Percentiles rank a stretch among this genome's conserved stretches.
These are phyloP conservation scores for Termitomyces sp. DNA, from an alignment of 768 basidiomycete species.

Conservation along the genomic window DNA sequence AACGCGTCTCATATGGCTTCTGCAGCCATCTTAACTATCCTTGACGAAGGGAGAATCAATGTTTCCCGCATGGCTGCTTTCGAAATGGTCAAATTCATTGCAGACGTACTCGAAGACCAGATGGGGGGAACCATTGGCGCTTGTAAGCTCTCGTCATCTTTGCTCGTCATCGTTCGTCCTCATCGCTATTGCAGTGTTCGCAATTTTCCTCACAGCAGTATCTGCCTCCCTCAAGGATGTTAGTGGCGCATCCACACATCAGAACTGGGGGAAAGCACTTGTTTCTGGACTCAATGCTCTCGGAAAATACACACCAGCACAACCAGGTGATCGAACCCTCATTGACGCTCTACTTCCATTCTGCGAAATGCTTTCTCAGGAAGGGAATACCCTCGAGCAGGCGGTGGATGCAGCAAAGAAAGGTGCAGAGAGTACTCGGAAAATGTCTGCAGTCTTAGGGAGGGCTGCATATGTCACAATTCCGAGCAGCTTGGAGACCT, in stretches of 20 bases:
- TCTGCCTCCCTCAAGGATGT: conserved; percentile 18
- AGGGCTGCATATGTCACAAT: conserved; percentile 45
- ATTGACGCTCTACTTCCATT: conserved; percentile 53
- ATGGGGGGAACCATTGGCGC: conserved; percentile 61
- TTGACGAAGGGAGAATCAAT: conserved; percentile 17
- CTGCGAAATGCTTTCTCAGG: conserved; percentile 26
- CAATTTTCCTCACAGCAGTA: conserved; percentile 39
- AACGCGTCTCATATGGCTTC: background rate
- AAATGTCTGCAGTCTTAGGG: conserved; percentile 44
- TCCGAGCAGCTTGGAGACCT: conserved; percentile 20
- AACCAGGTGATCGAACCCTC: conserved; percentile 53
- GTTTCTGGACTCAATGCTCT: conserved; percentile 26
- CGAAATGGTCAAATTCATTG: conserved; percentile 26
- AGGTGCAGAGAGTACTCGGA: conserved; percentile 46
- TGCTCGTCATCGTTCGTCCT: background rate
- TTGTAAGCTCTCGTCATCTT: conserved; percentile 22
- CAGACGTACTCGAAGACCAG: conserved; percentile 41
- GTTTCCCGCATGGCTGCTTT: conserved; percentile 11
- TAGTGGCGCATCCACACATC: background rate
- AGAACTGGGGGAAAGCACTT: conserved; percentile 17
- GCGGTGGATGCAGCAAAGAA: conserved; percentile 34
- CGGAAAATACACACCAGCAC: conserved; percentile 43
- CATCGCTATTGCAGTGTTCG: conserved; percentile 30
- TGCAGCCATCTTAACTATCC: background rate
- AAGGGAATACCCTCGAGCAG: conserved; percentile 17